Conservation (phyloP, 2,329 filamentous ascomycete species). For the Alternaria incomplexa region DNA sequence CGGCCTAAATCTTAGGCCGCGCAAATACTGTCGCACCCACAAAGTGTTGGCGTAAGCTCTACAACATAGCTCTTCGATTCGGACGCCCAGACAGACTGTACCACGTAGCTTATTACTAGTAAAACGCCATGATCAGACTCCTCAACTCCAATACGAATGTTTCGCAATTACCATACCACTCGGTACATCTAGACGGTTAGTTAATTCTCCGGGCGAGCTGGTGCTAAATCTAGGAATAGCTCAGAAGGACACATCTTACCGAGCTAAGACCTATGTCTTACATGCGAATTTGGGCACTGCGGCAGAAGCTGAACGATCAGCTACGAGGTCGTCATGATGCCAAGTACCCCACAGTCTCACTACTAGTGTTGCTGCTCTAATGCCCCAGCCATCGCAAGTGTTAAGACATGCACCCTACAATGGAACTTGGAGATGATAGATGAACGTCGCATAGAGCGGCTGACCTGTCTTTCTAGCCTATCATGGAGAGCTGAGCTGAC, state of each 20-base stretch:
- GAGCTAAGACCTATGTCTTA: not conserved
- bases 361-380: not conserved
- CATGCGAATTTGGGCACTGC: not conserved
- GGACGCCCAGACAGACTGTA: not conserved
- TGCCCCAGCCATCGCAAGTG: not conserved
- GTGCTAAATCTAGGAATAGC: not conserved
- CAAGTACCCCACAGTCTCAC: not conserved
- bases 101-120: not conserved
- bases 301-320: not conserved
- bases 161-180: not conserved
- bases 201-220: not conserved
- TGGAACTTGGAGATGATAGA: not conserved
- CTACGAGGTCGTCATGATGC: not conserved
- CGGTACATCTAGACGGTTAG: not conserved
- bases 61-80: not conserved
- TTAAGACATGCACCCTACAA: not conserved
- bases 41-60: not conserved
- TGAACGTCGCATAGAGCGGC: not conserved
- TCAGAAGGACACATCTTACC: not conserved
- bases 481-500: not conserved
- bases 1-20: constrained; percentile 64
- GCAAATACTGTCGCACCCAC: not conserved
- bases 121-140: not conserved
- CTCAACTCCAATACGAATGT: not conserved
- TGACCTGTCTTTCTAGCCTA: not conserved